Evolutionary conservation across 2,329 filamentous ascomycete genomes (phyloP).

Genomic region (Bipolaris gigantea): DNA sequence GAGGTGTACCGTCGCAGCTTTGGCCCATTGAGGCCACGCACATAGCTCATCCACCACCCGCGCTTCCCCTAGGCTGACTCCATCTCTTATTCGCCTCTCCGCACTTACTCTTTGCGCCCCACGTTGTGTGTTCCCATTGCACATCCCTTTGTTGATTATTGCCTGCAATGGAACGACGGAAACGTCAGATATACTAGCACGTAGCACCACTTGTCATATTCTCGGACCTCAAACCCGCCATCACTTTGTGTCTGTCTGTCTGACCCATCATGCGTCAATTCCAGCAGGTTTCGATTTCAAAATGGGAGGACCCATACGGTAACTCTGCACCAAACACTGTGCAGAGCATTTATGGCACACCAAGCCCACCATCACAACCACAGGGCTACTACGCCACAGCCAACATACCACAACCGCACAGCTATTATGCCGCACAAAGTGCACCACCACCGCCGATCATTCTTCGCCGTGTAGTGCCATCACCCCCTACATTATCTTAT

Average conservation of each 20-base stretch:
- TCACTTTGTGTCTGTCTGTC: conserved; percentile 20
- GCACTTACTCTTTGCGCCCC: conserved; percentile 36
- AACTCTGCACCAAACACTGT: conserved; percentile 18
- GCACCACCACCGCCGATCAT: conserved; percentile 17
- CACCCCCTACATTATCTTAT: conserved; percentile 27
- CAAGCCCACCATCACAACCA: conserved; percentile 13
- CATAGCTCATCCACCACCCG: conserved; percentile 28
- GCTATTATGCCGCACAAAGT: conserved; percentile 1
- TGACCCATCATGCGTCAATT: conserved; percentile 38
- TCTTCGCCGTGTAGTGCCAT: conserved; percentile 31
- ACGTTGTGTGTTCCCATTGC: conserved; percentile 43
- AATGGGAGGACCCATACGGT: conserved; percentile 39
- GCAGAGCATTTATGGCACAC: conserved; percentile 20
- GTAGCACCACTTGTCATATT: conserved; percentile 35
- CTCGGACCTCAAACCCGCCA: conserved; percentile 20
- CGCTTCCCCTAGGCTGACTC: conserved; percentile 30
- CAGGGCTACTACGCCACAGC: conserved; percentile 10
- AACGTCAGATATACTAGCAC: conserved; percentile 31
- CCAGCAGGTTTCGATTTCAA: conserved; percentile 37
- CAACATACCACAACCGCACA: no score
- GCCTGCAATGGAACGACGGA: conserved; percentile 37
- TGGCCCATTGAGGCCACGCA: conserved; percentile 37
- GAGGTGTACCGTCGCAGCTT: conserved; percentile 26
- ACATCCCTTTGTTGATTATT: conserved; percentile 30
- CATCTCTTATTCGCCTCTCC: conserved; percentile 41